These are phyloP conservation scores for Irpex lacteus DNA, from an alignment of 1,284 basidiomycete species.

Conservation along the genomic window DNA sequence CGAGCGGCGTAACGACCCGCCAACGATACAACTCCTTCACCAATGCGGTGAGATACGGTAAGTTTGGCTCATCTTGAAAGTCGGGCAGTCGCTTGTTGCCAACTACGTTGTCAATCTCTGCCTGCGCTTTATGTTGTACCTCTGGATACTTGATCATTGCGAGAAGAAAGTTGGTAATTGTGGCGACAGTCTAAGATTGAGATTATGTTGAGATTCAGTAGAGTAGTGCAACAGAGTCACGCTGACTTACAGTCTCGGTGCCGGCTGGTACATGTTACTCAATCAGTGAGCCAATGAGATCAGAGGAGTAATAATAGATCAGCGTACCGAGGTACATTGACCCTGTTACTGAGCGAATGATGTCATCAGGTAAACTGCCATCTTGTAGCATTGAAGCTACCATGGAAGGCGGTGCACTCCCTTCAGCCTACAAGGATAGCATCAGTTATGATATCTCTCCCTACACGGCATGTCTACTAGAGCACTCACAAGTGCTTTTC, in stretches of 20 bases:
- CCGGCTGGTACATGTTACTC: constrained; percentile 13
- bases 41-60: constrained; percentile 32
- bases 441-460: background rate
- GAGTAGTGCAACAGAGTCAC: background rate
- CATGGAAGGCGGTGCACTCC: background rate
- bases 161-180: constrained; percentile 20
- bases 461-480: background rate
- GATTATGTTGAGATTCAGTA: background rate
- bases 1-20: constrained; percentile 1
- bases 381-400: background rate
- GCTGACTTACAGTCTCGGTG: constrained; percentile 17
- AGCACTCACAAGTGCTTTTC: background rate
- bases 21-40: constrained; percentile 29
- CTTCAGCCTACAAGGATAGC: constrained; percentile 1
- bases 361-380: constrained; percentile 8
- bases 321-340: constrained; percentile 17
- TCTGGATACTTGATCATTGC: constrained; percentile 32
- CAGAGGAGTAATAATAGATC: background rate
- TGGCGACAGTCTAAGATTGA: constrained; percentile 16
- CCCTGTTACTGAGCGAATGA: constrained; percentile 13
- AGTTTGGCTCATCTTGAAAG: constrained; percentile 26
- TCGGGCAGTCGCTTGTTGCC: constrained; percentile 27
- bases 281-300: background rate
- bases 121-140: constrained; percentile 27
- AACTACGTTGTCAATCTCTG: constrained; percentile 31